Percentiles rank a stretch among this genome's conserved stretches.
These are phyloP conservation scores for Alternaria sp. DNA, from an alignment of 2,329 filamentous ascomycete genomes.

Conservation along the genomic window DNA sequence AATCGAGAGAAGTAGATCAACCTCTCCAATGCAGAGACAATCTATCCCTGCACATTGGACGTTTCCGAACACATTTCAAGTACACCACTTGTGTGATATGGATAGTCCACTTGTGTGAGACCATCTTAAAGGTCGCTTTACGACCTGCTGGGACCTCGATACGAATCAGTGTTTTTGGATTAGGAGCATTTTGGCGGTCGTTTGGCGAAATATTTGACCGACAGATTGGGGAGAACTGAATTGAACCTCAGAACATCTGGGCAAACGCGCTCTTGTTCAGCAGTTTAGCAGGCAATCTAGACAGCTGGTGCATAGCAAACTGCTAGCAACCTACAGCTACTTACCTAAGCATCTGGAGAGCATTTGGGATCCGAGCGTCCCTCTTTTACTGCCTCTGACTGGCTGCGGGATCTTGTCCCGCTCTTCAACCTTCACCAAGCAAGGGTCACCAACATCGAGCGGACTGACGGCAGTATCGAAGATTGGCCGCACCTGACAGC, in stretches of 20 bases:
- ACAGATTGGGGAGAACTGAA: background rate
- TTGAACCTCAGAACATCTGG: background rate
- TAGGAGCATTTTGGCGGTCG: slow-evolving; percentile 9
- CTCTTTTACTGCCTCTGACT: slow-evolving; percentile 6
- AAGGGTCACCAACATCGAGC: slow-evolving; percentile 12
- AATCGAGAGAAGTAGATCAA: background rate
- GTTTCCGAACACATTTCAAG: background rate
- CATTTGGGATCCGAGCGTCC: slow-evolving; percentile 2
- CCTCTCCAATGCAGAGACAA: background rate
- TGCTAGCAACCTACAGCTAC: background rate
- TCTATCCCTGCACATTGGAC: background rate
- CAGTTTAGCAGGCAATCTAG: background rate
- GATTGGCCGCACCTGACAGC: slow-evolving; percentile 4
- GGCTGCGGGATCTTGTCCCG: slow-evolving; percentile 16
- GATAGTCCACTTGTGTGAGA: background rate
- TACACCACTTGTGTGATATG: background rate
- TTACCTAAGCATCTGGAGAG: slow-evolving; percentile 5
- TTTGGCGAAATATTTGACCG: slow-evolving; percentile 7
- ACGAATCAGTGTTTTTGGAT: slow-evolving; percentile 20
- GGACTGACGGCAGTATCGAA: background rate
- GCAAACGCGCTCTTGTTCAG: background rate
- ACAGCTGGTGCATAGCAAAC: slow-evolving; percentile 3
- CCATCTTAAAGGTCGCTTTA: background rate
- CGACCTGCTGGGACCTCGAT: slow-evolving; percentile 9
- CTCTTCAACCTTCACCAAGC: slow-evolving; percentile 4